phyloP scores from a whole-genome alignment of 352 stramenopile genomes.

The Globisporangium takayamanum region DNA sequence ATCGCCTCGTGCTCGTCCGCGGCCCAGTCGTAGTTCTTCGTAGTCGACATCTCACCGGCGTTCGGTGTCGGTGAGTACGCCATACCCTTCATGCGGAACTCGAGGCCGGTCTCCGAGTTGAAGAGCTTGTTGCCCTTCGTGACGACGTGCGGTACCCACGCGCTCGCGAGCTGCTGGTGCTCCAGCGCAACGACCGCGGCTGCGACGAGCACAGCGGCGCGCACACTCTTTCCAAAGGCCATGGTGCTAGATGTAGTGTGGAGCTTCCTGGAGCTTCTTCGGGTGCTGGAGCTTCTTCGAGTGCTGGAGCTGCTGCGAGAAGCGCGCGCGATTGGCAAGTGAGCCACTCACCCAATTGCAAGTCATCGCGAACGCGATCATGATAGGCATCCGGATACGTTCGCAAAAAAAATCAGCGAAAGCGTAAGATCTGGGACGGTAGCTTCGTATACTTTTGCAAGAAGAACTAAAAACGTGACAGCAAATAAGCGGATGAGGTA shows the following conservation, averaged over 20 bases:
- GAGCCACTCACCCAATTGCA: too few species aligned
- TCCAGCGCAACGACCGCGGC: not conserved
- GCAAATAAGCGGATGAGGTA: too few species aligned
- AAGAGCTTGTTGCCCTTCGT: slow-evolving; percentile 76
- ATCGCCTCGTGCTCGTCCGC: slow-evolving; percentile 48
- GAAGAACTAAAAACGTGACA: too few species aligned
- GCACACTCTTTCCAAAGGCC: not conserved
- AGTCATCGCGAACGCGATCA: too few species aligned
- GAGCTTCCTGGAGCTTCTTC: too few species aligned
- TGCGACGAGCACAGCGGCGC: not conserved
- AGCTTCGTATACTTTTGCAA: too few species aligned
- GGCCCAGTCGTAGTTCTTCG: slow-evolving; percentile 56
- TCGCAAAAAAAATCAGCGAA: too few species aligned
- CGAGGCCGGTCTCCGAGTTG: slow-evolving; percentile 33
- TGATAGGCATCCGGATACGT: too few species aligned
- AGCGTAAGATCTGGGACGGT: too few species aligned
- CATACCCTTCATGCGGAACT: slow-evolving; percentile 68
- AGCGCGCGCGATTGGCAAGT: too few species aligned
- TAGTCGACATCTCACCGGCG: slow-evolving; percentile 26
- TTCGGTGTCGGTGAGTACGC: slow-evolving; percentile 71
- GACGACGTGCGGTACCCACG: slow-evolving; percentile 26
- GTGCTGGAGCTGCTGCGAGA: too few species aligned
- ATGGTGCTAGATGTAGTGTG: not conserved
- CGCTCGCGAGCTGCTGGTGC: not conserved
- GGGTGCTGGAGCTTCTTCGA: too few species aligned